Base-by-base conservation (phyloP, 768 basidiomycete species). In the Phlebiopsis flavidoalba region DNA sequence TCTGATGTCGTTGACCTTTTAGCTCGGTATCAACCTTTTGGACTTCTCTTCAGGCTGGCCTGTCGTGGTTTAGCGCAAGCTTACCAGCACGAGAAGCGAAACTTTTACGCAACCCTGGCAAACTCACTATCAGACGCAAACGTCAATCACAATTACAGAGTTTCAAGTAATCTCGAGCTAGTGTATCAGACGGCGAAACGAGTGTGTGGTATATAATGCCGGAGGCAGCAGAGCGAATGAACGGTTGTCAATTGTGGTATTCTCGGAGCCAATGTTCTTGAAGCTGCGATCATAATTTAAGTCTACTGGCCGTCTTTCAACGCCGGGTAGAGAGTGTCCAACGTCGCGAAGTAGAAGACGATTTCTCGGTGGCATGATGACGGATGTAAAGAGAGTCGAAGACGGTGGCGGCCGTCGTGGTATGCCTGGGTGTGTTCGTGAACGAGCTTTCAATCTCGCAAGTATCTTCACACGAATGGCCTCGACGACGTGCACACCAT, bases 11-110 rank as follows among this genome's bases (percentile, higher is more conserved):
- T 43, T 12, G 40, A 17, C 8, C 17, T n/a, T 57, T 1, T 43
- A 68, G 64, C 67, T 73, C 19, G 73, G 71, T 3, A 70, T 74
- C 60, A 74, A 74, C 64, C 60, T 53, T 6, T 65, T 74, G 43
- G 66, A 73, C 60, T 74, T 73, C 64, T 69, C 70, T 12, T 64
- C 58, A 50, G 73, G 73, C 15, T 74, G 73, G 73, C 73, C 73
- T 12, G 72, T 73, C 19, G 63, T 43, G 12, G 40, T 43, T 12
- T 43, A 43, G 10, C 26, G 26, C 26, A 31, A 31, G 26, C 26
- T 31, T 31, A 31, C 2, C 26, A 31, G 26, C 26, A 3, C 26
- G 26, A 31, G 26, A 31, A 6, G 26, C 6, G 26, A 31, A 3
- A 31, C 3, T 31, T 6, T 6, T 31, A 31, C 2, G 3, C 26